A percentile compares a stretch with the other conserved stretches of the same genome.
These are phyloP conservation scores for Ceratocystis destructans DNA, from an alignment of 2,329 filamentous ascomycete genomes.

Conservation along the genomic window DNA sequence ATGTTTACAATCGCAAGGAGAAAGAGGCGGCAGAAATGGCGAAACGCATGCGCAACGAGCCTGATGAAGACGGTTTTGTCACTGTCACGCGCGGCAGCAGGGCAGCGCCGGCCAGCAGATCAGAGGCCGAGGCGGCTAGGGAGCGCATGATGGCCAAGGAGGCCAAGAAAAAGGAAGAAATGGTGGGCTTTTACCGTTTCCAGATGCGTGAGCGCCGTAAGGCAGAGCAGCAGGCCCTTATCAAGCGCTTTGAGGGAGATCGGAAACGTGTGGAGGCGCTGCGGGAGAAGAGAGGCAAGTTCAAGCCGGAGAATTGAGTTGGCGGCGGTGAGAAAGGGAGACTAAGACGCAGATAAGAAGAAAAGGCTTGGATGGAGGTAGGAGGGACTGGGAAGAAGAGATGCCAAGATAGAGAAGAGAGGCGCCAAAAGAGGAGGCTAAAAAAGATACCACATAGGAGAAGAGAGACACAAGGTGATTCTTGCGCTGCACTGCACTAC, in stretches of 20 bases:
- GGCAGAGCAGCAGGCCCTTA: constrained; percentile 52
- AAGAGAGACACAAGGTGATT: background rate
- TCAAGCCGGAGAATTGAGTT: constrained; percentile 37
- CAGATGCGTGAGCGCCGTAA: constrained; percentile 69
- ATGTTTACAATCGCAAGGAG: constrained; percentile 60
- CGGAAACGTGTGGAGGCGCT: constrained; percentile 56
- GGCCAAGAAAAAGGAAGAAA: constrained; percentile 46
- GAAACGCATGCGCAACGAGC: constrained; percentile 56
- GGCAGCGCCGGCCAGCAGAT: constrained; percentile 57
- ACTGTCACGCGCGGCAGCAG: constrained; percentile 73
- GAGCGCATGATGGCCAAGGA: constrained; percentile 49
- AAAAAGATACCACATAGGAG: background rate
- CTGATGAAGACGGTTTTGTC: constrained; percentile 90
- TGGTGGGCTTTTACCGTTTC: constrained; percentile 71
- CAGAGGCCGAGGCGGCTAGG: constrained; percentile 50
- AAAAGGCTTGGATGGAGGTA: constrained; percentile 26
- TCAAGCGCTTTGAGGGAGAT: constrained; percentile 63
- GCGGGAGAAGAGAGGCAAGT: constrained; percentile 51
- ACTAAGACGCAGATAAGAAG: background rate
- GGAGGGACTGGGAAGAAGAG: constrained; percentile 28
- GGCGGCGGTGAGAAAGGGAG: constrained; percentile 24
- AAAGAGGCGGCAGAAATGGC: constrained; percentile 47
- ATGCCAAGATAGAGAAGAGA: background rate
- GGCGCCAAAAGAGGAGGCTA: background rate
- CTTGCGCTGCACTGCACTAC: background rate